Base-by-base conservation (phyloP, 768 basidiomycete species). In the Cystofilobasidium bisporidii region DNA sequence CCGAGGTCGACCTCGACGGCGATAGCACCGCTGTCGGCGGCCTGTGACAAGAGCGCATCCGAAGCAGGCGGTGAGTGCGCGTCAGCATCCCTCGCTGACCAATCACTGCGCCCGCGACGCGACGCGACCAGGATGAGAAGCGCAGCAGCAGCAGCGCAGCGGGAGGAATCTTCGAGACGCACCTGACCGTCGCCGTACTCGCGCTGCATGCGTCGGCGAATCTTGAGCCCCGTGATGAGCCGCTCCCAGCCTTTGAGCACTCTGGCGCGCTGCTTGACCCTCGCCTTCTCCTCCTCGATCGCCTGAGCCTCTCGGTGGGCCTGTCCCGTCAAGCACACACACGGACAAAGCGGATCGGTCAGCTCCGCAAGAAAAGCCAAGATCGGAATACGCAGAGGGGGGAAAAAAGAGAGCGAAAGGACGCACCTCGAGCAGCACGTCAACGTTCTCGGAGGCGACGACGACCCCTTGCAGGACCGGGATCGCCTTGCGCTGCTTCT, bases 401-500 rank as follows among this genome's bases (percentile, higher is more conserved):
- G 3, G 17, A 43, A 22, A 10, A 14, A 43, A 38, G 17, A 20
- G 18, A 12, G 22, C n/a, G 55, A 17, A 10, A 33, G 32, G 24
- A 50, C 24, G 33, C n/a, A 88, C 93, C 79, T 94, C 89, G 32
- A 92, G 77, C 20, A 97, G 74, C 4, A 81, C 75, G 1, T 80
- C 79, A 75, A 91, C 87, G 71, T 89, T 84, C 76, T 93, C 91
- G 45, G 81, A 81, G 20, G 93, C 89, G 32, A 91, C 81, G 32
- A 98, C 91, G 2, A 99, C 82, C 15, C 94, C 94, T 63, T 86
- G 83, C 38, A 94, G 79, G 67, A 90, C 80, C 4, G 94, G 94
- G 67, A 84, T 84, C 0, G 96, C 94, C 61, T 87, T 83, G 38
- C 89, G 86, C 76, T 93, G 92, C 75, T 86, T 90, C 76, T 92